Conservation (phyloP, 139 green algal genomes). For the Picochlorum sp. region DNA sequence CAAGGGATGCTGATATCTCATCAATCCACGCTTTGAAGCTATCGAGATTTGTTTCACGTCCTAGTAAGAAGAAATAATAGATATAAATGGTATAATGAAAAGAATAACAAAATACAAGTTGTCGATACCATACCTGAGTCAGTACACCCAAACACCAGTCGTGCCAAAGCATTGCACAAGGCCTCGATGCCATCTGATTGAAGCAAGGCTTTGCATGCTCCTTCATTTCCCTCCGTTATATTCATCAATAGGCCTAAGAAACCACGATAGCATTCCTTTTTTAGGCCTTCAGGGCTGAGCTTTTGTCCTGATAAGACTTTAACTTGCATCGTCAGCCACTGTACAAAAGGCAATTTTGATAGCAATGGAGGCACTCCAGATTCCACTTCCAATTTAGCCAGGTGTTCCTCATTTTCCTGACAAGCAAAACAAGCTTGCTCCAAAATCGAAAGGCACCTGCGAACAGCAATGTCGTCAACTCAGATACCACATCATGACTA, state of each 20-base stretch:
- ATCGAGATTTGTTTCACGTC: too few relatives aligned
- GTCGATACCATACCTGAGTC: not conserved
- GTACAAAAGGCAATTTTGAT: not conserved
- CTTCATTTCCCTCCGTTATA: constrained; percentile 51
- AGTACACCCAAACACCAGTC: not conserved
- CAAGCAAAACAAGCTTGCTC: constrained; percentile 67
- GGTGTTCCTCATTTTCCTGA: constrained; percentile 35
- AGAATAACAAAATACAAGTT: too few relatives aligned
- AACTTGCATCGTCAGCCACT: constrained; percentile 17
- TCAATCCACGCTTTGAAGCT: constrained; percentile 15
- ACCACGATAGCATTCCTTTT: constrained; percentile 37
- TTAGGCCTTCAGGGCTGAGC: constrained; percentile 14
- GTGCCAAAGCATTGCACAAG: not conserved
- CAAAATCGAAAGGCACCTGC: constrained; percentile 40
- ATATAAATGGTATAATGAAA: too few relatives aligned
- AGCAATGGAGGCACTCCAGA: not conserved
- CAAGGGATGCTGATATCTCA: constrained; percentile 36
- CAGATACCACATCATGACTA: too few relatives aligned
- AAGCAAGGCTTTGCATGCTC: constrained; percentile 32
- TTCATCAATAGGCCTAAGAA: constrained; percentile 63
- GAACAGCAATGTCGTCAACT: not conserved
- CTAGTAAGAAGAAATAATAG: too few relatives aligned
- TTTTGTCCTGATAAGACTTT: constrained; percentile 9
- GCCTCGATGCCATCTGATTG: constrained; percentile 23
- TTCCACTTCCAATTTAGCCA: constrained; percentile 29